A percentile compares a stretch with the other conserved stretches of the same genome.
phyloP scores from a whole-genome alignment of 2,329 filamentous ascomycete species.

The Colletotrichum spinosum region DNA sequence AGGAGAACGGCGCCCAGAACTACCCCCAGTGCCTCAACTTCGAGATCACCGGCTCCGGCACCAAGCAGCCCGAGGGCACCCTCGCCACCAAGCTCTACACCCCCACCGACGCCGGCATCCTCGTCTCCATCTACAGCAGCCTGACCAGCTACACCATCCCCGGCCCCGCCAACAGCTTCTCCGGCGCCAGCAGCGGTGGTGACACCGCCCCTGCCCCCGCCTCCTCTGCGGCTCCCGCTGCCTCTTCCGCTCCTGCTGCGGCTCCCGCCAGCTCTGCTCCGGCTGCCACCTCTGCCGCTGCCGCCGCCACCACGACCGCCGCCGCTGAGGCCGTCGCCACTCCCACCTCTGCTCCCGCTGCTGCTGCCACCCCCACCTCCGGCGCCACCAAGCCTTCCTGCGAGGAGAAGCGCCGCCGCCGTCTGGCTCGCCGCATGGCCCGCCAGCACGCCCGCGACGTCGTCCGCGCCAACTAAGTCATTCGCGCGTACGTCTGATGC shows the following conservation, averaged over 20 bases:
- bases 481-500: background rate
- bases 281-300: conserved; percentile 36
- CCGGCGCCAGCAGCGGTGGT: conserved; percentile 16
- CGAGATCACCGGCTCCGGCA: conserved; percentile 55
- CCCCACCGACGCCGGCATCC: conserved; percentile 47
- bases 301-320: conserved; percentile 30
- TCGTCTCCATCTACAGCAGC: conserved; percentile 48
- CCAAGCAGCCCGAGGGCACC: conserved; percentile 43
- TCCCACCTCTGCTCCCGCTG: conserved; percentile 14
- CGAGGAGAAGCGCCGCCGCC: conserved; percentile 36
- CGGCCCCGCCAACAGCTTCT: conserved; percentile 41
- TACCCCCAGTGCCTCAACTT: conserved; percentile 67
- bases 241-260: conserved; percentile 26
- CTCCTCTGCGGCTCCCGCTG: conserved; percentile 39
- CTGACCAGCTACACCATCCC: conserved; percentile 47
- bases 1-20: conserved; percentile 55
- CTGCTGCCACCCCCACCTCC: conserved; percentile 12
- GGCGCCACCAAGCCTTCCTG: conserved; percentile 28
- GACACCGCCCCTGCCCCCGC: conserved; percentile 39
- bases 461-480: conserved; percentile 21
- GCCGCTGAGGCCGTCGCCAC: conserved; percentile 35
- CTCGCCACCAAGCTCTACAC: conserved; percentile 52
- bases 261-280: conserved; percentile 41
- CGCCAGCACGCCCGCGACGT: conserved; percentile 38
- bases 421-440: conserved; percentile 34